Base-by-base conservation (phyloP, 331 rosid species). In the Malus hybrid region DNA sequence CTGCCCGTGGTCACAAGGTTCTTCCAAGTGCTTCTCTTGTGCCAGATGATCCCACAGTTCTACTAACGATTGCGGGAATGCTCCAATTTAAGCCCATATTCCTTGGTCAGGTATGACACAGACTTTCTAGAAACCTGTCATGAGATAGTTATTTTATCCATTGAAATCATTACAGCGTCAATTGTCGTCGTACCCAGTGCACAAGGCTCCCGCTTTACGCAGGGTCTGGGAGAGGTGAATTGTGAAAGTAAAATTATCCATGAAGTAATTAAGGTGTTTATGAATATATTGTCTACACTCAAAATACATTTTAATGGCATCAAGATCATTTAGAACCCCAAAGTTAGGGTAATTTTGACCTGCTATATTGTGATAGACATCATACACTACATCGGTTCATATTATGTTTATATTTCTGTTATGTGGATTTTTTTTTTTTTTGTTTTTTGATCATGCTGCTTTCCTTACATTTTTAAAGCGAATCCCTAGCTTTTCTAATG, bases 41-140 rank as follows among this genome's bases (percentile, higher is more conserved):
- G 63, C 96, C 98, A 14, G 96, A 93, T 80, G 96, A 88, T 68
- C 95, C 99, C 61, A 88, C 99, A 0, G 99, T 92, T 79, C 87
- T 90, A 22, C 85, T 94, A 72, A 94, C 97, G 18, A 91, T 91
- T 67, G 97, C 97, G 32, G 96, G 99, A 48, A 94, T 94, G 99
- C 96, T 94, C 87, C 97, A 94, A 78, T 94, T 91, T 82, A 94
- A 94, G 76, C 97, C 95, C 55, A 86, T 88, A 74, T 94, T 94
- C 80, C 93, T 94, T 6, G 97, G 95, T 63, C 93, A 89, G 94
- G 89, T 92, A 67, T 75, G 68, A 6, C 12, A 36, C 36, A 50
- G 76, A 56, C 68, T 18, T 66, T 56, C 11, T 39, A 28, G 57
- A 75, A 42, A 65, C 26, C 20, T 46, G 28, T 46, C 48, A 56